A percentile compares a stretch with the other conserved stretches of the same genome.
These are phyloP conservation scores for Margaritispora aquatica DNA, from an alignment of 495 filamentous ascomycete species.

Conservation along the genomic window DNA sequence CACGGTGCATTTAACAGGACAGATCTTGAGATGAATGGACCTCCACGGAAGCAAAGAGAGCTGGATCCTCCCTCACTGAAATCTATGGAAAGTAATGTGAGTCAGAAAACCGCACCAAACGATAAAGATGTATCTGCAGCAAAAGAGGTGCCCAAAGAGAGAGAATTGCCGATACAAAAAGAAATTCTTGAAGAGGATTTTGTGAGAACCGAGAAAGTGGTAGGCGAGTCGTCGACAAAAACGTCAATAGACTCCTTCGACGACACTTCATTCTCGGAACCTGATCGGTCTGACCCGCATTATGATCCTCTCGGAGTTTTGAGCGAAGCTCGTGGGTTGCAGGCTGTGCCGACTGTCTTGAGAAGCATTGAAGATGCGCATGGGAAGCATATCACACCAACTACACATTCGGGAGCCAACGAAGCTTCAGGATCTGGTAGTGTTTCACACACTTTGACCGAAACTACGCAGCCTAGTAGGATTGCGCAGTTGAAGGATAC, in stretches of 20 bases:
- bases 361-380: slow-evolving; percentile 20
- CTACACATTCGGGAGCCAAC: neutral
- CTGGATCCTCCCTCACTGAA: neutral
- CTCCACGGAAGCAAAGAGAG: slow-evolving; percentile 20
- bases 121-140: no score
- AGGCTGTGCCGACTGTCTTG: neutral
- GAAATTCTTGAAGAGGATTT: no score
- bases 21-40: slow-evolving; percentile 89
- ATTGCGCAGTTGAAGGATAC: slow-evolving; percentile 37
- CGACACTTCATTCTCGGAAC: neutral
- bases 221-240: neutral
- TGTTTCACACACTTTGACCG: slow-evolving; percentile 4
- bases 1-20: slow-evolving; percentile 75
- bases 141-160: neutral
- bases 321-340: neutral
- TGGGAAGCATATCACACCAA: neutral
- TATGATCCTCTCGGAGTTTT: neutral
- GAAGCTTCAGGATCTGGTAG: neutral
- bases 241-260: neutral
- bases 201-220: neutral
- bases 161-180: neutral
- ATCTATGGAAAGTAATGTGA: neutral
- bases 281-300: neutral
- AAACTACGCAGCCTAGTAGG: neutral
- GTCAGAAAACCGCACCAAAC: no score